Evolutionary conservation across 2,329 filamentous ascomycete genomes (phyloP), one percentile per base, ranked within the genome.

Genomic region (Neoscytalidium dimidiatum): DNA sequence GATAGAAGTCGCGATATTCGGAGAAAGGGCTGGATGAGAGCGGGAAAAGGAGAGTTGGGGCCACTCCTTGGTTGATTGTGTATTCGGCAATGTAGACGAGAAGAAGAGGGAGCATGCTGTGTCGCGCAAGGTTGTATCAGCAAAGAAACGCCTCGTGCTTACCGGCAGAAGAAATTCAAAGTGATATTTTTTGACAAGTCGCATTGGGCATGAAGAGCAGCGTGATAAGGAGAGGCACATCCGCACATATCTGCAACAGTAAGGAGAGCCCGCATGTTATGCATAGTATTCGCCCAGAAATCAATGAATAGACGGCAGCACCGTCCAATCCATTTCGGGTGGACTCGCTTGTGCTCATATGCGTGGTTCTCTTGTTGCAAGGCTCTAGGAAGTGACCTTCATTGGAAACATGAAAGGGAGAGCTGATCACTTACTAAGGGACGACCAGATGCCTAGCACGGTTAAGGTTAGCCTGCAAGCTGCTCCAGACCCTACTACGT

Each of bases 71-170:
- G 80, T 98, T 98, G 78, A 98, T 97, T 64, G 92, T 96, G 76
- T 99, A 99, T 81, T 99, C 95, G 64, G 94, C 92, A 38, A 98
- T 86, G 76, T 97, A 99, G 31, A 99, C 95, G 17, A 98, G 81
- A 35, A 98, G 84, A 14, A 99, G 84, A 0, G 95, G 95, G 3
- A 96, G 83, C 93, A 99, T 98, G 76, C 84, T 86, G 68, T 31
- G 56, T 31, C n/a, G 56, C 38, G 41, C 19, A 31, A 41, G 56
- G 56, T 28, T 46, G 28, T 13, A 60, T 60, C 56, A 41, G 33
- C 19, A 26, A 41, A 31, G 56, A 14, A 23, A 60, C 9, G 4
- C n/a, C 56, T 33, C 23, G 28, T n/a, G 26, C 41, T 46, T 46
- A 33, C 41, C 41, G 28, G 57, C 7, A 31, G 51, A n/a, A 9